Percentiles rank a stretch among this genome's conserved stretches.
These are phyloP conservation scores for Goniomonas avonlea DNA, from an alignment of 78 protist genomes.

Conservation along the genomic window DNA sequence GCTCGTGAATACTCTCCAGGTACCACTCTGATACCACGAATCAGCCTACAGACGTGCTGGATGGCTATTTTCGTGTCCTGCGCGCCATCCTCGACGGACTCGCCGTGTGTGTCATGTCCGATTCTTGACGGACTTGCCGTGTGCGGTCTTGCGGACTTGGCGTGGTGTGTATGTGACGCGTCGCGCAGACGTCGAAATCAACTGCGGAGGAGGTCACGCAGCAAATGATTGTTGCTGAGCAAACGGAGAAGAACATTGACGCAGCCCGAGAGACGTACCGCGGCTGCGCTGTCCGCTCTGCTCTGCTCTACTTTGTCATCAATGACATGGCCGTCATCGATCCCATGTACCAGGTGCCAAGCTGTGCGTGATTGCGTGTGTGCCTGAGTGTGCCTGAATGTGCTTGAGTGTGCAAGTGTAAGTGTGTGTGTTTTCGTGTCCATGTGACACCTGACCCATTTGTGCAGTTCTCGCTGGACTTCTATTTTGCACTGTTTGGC, in stretches of 20 bases:
- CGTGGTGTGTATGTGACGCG: too few species aligned
- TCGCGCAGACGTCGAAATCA: slow-evolving; percentile 49
- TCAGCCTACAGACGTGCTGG: too few species aligned
- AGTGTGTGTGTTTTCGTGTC: too few species aligned
- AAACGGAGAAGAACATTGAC: slow-evolving; percentile 50
- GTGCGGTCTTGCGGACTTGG: too few species aligned
- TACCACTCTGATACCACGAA: too few species aligned
- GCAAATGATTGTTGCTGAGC: slow-evolving; percentile 33
- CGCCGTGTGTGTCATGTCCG: neutral
- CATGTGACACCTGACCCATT: too few species aligned
- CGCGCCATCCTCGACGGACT: neutral
- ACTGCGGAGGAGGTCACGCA: slow-evolving; percentile 54
- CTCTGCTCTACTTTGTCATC: slow-evolving; percentile 74
- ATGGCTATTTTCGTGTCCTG: too few species aligned
- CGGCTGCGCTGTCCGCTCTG: slow-evolving; percentile 67
- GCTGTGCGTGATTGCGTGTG: too few species aligned
- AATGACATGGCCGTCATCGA: slow-evolving; percentile 64
- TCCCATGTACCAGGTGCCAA: slow-evolving; percentile 89
- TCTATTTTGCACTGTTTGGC: slow-evolving; percentile 56
- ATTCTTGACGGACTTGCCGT: neutral
- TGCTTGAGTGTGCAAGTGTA: too few species aligned
- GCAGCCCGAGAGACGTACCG: slow-evolving; percentile 57
- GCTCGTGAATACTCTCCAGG: slow-evolving; percentile 52
- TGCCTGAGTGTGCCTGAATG: too few species aligned
- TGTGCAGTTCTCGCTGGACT: slow-evolving; percentile 71